phyloP scores from a whole-genome alignment of 495 filamentous ascomycete species.

The Aspergillus bertholletiae region DNA sequence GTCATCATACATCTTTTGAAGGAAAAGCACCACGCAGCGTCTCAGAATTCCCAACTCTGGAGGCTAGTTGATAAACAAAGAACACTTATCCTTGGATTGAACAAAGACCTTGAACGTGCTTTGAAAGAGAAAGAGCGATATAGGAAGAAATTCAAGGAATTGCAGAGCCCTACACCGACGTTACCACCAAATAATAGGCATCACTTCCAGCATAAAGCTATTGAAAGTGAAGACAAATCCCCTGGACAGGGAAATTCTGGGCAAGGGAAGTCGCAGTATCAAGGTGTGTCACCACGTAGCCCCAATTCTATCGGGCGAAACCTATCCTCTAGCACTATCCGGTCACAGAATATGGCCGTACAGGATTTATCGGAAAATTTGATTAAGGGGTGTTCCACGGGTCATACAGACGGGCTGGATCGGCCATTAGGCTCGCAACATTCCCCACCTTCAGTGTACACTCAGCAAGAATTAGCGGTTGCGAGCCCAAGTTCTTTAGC shows the following conservation, averaged over 20 bases:
- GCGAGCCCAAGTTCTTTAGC: slow-evolving; percentile 15
- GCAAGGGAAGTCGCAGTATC: neutral
- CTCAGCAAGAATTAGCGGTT: slow-evolving; percentile 14
- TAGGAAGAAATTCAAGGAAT: slow-evolving; percentile 82
- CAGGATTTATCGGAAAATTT: neutral
- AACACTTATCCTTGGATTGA: slow-evolving; percentile 86
- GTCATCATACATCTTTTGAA: slow-evolving; percentile 84
- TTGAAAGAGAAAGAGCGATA: slow-evolving; percentile 95
- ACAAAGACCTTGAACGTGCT: slow-evolving; percentile 89
- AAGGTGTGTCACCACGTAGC: neutral
- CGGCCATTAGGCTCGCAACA: slow-evolving; percentile 4
- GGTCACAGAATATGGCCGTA: neutral
- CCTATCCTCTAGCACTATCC: neutral
- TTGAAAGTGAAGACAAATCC: neutral
- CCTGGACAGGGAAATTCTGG: neutral
- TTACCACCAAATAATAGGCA: slow-evolving; percentile 34
- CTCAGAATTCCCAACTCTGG: slow-evolving; percentile 93
- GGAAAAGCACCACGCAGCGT: slow-evolving; percentile 82
- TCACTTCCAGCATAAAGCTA: neutral
- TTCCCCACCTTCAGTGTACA: slow-evolving; percentile 9
- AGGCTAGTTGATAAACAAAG: slow-evolving; percentile 94
- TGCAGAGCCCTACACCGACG: slow-evolving; percentile 49
- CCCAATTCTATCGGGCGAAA: neutral
- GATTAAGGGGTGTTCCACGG: neutral
- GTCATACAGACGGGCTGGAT: slow-evolving; percentile 2